Base-by-base conservation (phyloP, 148 eudicot genomes). In the Rhododendron ovatum region DNA sequence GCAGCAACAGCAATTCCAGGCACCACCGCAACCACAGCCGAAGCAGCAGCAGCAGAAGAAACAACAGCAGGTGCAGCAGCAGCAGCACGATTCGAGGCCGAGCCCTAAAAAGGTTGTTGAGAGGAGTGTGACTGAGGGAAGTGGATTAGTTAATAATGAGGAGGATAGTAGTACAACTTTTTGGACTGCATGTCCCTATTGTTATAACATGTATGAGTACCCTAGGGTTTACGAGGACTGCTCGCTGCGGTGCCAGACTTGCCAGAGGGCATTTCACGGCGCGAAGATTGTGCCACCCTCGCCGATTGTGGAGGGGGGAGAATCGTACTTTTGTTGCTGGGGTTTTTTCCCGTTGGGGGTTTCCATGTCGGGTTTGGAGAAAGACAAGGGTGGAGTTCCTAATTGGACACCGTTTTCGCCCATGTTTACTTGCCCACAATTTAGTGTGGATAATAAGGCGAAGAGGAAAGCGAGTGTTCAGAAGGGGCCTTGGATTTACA, bases 141-240 rank as follows among this genome's bases (percentile, higher is more conserved):
- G 82, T 33, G 87, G 53, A 14, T 17, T 47, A 4, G 67, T 30
- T 39, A 45, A 80, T 22, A 61, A 17, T 73, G 87, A 51, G 41
- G 81, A 24, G 13, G 76, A 71, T 71, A 15, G 17, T 71, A 89
- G 82, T 15, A 30, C 84, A 47, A 87, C 90, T 13, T 93, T 96
- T 84, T 96, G 99, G 99, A 95, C 99, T 1, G 94, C 96, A 9
- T 96, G 99, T 55, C 98, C 99, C 30, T 96, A 96, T 85, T 96
- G 99, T 78, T 94, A 88, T 47, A 83, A 91, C 50, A 87, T 94
- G 91, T 97, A 85, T 85, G 98, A 97, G 91, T 95, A 97, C 85
- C 85, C 91, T 67, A 82, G 86, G 80, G 87, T 61, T 77, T 97
- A 93, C 81, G 89, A 50, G 79, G 98, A 93, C 3, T 95, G 94